Conservation (phyloP, 768 basidiomycete genomes). For the Tricholoma sp. region DNA sequence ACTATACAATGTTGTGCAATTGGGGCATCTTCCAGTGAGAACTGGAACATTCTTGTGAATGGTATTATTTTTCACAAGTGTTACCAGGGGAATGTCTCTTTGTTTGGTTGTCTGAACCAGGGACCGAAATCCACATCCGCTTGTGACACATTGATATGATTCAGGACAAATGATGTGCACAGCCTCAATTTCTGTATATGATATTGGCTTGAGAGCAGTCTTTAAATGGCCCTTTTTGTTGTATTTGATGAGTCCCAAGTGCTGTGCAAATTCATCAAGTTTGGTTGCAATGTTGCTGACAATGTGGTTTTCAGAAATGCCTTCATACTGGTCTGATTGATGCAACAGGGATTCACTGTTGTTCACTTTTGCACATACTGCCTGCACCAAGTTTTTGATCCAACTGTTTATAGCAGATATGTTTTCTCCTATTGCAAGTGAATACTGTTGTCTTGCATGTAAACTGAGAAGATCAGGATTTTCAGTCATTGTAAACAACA, state of each 20-base stretch:
- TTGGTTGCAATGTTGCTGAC: not conserved
- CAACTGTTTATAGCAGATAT: not conserved
- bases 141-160: not conserved
- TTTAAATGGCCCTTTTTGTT: not conserved
- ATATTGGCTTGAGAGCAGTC: not conserved
- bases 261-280: constrained; percentile 12
- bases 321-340: not conserved
- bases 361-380: not conserved
- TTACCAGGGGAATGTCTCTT: too few relatives aligned
- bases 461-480: not conserved
- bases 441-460: not conserved
- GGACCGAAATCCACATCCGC: not conserved
- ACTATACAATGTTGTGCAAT: too few relatives aligned
- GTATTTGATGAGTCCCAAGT: too few relatives aligned
- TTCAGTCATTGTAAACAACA: not conserved
- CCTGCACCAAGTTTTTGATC: not conserved
- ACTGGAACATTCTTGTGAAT: too few relatives aligned
- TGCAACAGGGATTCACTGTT: not conserved
- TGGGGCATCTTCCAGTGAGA: too few relatives aligned
- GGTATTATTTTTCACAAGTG: too few relatives aligned
- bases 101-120: not conserved
- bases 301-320: not conserved
- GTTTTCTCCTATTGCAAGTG: not conserved
- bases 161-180: not conserved
- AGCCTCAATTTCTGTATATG: not conserved